A percentile compares a stretch with the other conserved stretches of the same genome.
Conservation (phyloP, 2,329 filamentous ascomycete genomes). For the Sphaceloma murrayae region DNA sequence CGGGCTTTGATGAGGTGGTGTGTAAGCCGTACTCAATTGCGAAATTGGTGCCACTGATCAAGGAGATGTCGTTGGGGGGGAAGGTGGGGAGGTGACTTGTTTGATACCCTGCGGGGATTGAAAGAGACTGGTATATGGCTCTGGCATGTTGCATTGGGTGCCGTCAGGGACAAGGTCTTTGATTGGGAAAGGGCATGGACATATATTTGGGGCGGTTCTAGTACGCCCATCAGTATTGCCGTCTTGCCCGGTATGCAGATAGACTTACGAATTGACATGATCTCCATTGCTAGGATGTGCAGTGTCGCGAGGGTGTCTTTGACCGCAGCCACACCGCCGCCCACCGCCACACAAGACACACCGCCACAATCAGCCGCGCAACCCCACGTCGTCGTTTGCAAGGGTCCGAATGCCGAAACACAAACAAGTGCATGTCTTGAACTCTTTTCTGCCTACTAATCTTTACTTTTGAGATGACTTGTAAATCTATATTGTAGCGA, state of each 20-base stretch:
- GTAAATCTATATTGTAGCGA: no score
- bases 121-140: no score
- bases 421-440: neutral
- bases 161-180: no score
- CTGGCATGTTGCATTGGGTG: neutral
- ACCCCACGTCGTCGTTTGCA: constrained; percentile 7
- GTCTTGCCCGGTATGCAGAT: no score
- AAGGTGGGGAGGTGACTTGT: neutral
- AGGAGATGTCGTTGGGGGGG: constrained; percentile 16
- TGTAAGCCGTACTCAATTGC: constrained; percentile 30
- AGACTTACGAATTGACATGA: no score
- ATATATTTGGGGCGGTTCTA: neutral
- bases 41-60: constrained; percentile 29
- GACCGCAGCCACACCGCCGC: neutral
- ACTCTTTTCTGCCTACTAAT: neutral
- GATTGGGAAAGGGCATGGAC: neutral
- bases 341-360: constrained; percentile 1
- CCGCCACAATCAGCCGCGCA: constrained; percentile 1
- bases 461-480: no score
- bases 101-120: no score
- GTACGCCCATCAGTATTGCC: no score
- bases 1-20: constrained; percentile 51
- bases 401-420: constrained; percentile 1
- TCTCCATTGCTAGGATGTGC: no score
- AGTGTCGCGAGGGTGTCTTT: no score